A percentile compares a stretch with the other conserved stretches of the same genome.
Evolutionary conservation across 176 grass and related monocot genomes (phyloP).

Genomic region (Paspalum notatum): DNA sequence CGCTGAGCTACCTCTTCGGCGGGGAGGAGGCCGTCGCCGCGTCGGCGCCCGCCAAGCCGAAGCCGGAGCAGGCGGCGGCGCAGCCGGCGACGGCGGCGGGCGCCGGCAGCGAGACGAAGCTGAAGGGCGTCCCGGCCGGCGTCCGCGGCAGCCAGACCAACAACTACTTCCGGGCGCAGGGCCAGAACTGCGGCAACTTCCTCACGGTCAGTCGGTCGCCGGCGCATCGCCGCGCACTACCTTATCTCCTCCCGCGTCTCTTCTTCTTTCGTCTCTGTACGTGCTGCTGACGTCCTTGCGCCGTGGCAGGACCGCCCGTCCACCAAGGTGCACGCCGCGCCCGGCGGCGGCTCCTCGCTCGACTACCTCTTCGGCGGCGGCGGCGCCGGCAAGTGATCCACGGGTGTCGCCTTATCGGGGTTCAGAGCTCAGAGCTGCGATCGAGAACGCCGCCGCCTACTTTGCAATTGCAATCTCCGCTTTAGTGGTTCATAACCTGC

Average conservation of each 20-base stretch:
- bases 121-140: conserved; percentile 54
- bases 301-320: conserved; percentile 62
- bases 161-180: conserved; percentile 72
- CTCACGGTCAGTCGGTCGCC: conserved; percentile 48
- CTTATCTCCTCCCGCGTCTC: too few relatives aligned
- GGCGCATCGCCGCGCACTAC: not conserved
- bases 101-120: not conserved
- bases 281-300: conserved; percentile 5
- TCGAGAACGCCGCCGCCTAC: not conserved
- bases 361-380: conserved; percentile 65
- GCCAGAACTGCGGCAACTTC: conserved; percentile 77
- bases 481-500: not conserved
- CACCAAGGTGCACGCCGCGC: conserved; percentile 76
- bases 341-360: conserved; percentile 61
- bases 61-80: conserved; percentile 22
- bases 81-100: not conserved
- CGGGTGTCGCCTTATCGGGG: not conserved
- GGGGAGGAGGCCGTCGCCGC: conserved; percentile 24
- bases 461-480: not conserved
- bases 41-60: conserved; percentile 30
- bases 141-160: conserved; percentile 51
- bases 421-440: not conserved
- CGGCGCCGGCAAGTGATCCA: conserved; percentile 4
- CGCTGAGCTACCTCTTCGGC: conserved; percentile 72
- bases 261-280: not conserved